Base-by-base conservation (phyloP, 2,329 filamentous ascomycete species). In the Colletotrichum abscissum region DNA sequence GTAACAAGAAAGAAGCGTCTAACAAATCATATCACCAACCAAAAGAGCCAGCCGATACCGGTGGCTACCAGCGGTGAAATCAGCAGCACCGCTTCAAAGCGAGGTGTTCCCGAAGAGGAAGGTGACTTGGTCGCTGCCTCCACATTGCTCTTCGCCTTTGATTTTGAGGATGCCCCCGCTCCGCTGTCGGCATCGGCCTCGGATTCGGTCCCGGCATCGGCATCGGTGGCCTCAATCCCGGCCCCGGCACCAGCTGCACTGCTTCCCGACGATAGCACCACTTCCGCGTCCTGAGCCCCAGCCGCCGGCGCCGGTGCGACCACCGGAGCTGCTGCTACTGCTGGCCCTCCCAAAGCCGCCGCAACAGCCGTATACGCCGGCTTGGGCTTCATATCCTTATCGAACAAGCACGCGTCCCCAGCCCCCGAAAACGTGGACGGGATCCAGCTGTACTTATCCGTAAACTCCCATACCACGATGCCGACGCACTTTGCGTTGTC, bases 391-490 rank as follows among this genome's bases (percentile, higher is more conserved):
- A 83, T 78, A 74, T 82, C 78, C 62, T 75, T 78, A 69, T 84
- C 80, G 75, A 82, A 85, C 69, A 84, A 74, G 19, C 81, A 79
- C 55, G 83, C 84, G 35, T 80, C 82, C 8, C 84, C 84, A 33
- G 78, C 62, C 38, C 84, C 83, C 28, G 73, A 42, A 78, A 85
- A 85, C 56, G 79, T 81, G 8, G 56, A 49, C 4, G 83, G 84
- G 52, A 85, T 78, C 84, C 84, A 85, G 63, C 78, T 80, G 76
- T 84, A 82, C 78, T 82, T 83, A 77, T 86, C 84, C 54, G 80
- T 81, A 72, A 81, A 84, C 76, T 82, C 80, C 84, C 84, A 86
- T 59, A 85, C 78, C 14, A 83, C 86, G 28, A 86, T 80, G 14
- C 84, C 85, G 4, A 86, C 78, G 75, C 85, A 87, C 55, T 75